phyloP scores from a whole-genome alignment of 2,329 filamentous ascomycete genomes.

The Diplodia scrobiculata region DNA sequence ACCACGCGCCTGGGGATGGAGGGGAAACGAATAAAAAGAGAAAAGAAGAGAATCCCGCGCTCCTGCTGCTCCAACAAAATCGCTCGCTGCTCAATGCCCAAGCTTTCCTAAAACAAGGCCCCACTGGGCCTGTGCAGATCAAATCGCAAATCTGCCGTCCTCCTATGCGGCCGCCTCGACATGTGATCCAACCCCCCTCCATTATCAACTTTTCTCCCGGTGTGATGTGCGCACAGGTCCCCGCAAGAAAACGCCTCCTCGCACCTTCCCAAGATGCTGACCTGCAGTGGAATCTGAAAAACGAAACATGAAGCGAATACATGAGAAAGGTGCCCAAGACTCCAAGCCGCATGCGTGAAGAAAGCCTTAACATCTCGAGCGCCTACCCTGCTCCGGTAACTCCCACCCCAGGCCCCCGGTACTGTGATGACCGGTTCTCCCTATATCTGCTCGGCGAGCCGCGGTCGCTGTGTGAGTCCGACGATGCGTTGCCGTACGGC shows the following conservation, averaged over 20 bases:
- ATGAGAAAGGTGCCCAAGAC: conserved; percentile 26
- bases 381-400: conserved; percentile 17
- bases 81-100: conserved; percentile 18
- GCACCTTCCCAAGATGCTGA: conserved; percentile 26
- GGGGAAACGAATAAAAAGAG: conserved; percentile 16
- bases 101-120: conserved; percentile 25
- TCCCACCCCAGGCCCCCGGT: conserved; percentile 41
- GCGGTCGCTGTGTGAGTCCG: conserved; percentile 33
- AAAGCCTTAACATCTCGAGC: conserved; percentile 12
- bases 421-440: conserved; percentile 39
- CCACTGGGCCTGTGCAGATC: conserved; percentile 10
- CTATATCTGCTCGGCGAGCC: conserved; percentile 45
- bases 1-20: not conserved
- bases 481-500: conserved; percentile 41
- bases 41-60: conserved; percentile 1
- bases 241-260: conserved; percentile 24
- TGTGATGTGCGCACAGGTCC: conserved; percentile 16
- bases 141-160: conserved; percentile 18
- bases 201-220: conserved; percentile 22
- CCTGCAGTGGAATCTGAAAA: conserved; percentile 21
- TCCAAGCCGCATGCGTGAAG: conserved; percentile 22
- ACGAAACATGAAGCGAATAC: conserved; percentile 23
- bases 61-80: conserved; percentile 17
- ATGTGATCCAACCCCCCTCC: conserved; percentile 20
- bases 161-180: conserved; percentile 12